These are phyloP conservation scores for Allium fistulosum DNA, from an alignment of 106 monocot genomes.

Conservation along the genomic window DNA sequence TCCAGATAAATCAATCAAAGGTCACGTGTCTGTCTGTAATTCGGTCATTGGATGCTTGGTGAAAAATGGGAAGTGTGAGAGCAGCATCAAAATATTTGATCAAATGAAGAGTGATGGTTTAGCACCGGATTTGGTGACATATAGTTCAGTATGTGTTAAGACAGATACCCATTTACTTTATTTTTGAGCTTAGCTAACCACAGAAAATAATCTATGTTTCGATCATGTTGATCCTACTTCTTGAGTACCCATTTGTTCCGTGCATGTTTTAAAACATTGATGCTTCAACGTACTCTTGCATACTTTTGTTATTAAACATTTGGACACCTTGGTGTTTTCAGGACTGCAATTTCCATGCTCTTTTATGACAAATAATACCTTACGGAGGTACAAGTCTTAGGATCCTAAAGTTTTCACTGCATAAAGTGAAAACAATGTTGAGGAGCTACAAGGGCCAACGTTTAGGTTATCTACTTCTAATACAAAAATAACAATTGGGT, in stretches of 20 bases:
- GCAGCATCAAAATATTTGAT: conserved; percentile 67
- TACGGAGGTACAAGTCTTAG: too few relatives aligned
- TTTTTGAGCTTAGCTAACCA: too few relatives aligned
- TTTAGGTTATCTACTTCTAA: too few relatives aligned
- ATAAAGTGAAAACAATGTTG: too few relatives aligned
- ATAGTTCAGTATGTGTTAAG: conserved; percentile 66
- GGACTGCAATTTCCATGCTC: too few relatives aligned
- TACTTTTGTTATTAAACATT: not conserved
- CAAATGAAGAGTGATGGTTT: conserved; percentile 77
- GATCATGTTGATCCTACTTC: not conserved
- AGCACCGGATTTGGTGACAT: conserved; percentile 76
- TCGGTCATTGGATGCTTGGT: conserved; percentile 76
- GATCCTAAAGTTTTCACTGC: too few relatives aligned
- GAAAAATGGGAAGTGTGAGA: conserved; percentile 64
- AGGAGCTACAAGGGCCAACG: too few relatives aligned
- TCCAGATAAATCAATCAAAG: conserved; percentile 33
- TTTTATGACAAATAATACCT: too few relatives aligned
- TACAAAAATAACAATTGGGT: too few relatives aligned
- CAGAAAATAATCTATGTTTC: not conserved
- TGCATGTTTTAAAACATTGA: not conserved
- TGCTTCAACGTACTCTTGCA: not conserved
- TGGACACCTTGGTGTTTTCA: not conserved
- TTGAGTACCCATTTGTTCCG: not conserved
- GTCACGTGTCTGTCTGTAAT: conserved; percentile 73
- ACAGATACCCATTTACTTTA: too few relatives aligned